A percentile compares a stretch with the other conserved stretches of the same genome.
Evolutionary conservation across 352 stramenopile genomes (phyloP).

Genomic region (Saprolegnia parasitica): DNA sequence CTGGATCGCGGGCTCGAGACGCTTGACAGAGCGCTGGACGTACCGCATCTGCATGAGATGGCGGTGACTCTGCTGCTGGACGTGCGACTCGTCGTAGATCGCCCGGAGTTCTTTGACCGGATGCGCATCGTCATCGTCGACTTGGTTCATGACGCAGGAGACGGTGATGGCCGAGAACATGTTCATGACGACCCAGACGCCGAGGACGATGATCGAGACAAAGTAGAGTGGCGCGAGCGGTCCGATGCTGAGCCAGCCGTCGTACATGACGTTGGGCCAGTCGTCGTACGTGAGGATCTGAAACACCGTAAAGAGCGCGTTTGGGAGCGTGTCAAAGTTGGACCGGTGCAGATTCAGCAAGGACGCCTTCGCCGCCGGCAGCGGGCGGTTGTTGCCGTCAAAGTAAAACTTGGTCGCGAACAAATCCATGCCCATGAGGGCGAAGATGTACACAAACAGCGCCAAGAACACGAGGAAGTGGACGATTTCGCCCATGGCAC

Average conservation of each 20-base stretch:
- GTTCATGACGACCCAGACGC: conserved; percentile 89
- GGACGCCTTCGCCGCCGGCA: conserved; percentile 20
- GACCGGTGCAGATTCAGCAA: conserved; percentile 34
- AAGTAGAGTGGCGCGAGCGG: conserved; percentile 75
- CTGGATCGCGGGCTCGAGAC: conserved; percentile 5
- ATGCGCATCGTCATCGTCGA: conserved; percentile 72
- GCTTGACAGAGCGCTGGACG: conserved; percentile 5
- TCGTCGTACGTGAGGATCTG: conserved; percentile 93
- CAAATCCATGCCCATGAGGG: conserved; percentile 35
- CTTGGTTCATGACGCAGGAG: conserved; percentile 91
- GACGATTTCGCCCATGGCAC: conserved; percentile 53
- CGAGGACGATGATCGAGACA: conserved; percentile 80
- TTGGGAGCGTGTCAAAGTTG: conserved; percentile 88
- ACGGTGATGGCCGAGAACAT: conserved; percentile 90
- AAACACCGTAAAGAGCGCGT: conserved; percentile 74
- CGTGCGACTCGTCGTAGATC: neutral
- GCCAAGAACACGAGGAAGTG: conserved; percentile 71
- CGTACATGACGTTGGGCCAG: conserved; percentile 94
- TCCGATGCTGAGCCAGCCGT: conserved; percentile 77
- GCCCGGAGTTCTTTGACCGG: conserved; percentile 41
- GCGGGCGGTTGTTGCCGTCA: conserved; percentile 43
- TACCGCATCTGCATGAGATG: conserved; percentile 19
- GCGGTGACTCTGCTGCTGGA: neutral
- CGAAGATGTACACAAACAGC: conserved; percentile 73
- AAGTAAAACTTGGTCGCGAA: conserved; percentile 93